Percentiles rank a stretch among this genome's conserved stretches.
phyloP scores from a whole-genome alignment of 2,329 filamentous ascomycete genomes.

The Arthrobotrys sphaeroides region DNA sequence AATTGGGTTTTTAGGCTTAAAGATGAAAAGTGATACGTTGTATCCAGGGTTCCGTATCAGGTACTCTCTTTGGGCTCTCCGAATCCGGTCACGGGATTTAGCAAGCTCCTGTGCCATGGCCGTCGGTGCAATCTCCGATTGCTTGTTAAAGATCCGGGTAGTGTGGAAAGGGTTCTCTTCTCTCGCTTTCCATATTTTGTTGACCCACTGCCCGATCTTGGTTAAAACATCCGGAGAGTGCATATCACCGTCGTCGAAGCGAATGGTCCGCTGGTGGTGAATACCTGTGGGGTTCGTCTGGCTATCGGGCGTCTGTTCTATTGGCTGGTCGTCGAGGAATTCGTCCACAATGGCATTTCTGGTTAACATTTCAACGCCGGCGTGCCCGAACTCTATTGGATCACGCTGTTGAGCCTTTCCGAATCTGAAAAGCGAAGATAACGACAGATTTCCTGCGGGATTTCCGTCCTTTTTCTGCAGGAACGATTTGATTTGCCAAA shows the following conservation, averaged over 20 bases:
- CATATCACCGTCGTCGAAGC: constrained; percentile 58
- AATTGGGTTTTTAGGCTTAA: constrained; percentile 79
- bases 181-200: constrained; percentile 59
- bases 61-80: constrained; percentile 89
- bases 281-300: not conserved
- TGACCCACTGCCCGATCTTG: constrained; percentile 50
- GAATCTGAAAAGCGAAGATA: constrained; percentile 75
- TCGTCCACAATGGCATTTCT: constrained; percentile 96
- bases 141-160: constrained; percentile 68
- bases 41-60: constrained; percentile 86
- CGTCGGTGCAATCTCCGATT: constrained; percentile 57
- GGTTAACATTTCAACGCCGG: constrained; percentile 92
- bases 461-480: constrained; percentile 87
- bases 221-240: constrained; percentile 49
- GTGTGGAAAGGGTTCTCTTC: constrained; percentile 97
- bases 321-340: constrained; percentile 78
- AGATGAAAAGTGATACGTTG: constrained; percentile 90
- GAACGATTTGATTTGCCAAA: constrained; percentile 96
- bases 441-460: constrained; percentile 74
- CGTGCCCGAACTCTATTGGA: constrained; percentile 90
- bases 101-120: constrained; percentile 88
- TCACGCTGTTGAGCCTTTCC: constrained; percentile 74
- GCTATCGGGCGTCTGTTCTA: not conserved
- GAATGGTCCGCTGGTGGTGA: constrained; percentile 57
- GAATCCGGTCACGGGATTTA: constrained; percentile 80